phyloP scores from a whole-genome alignment of 2,329 filamentous ascomycete species.

The Fusarium tuaranense region DNA sequence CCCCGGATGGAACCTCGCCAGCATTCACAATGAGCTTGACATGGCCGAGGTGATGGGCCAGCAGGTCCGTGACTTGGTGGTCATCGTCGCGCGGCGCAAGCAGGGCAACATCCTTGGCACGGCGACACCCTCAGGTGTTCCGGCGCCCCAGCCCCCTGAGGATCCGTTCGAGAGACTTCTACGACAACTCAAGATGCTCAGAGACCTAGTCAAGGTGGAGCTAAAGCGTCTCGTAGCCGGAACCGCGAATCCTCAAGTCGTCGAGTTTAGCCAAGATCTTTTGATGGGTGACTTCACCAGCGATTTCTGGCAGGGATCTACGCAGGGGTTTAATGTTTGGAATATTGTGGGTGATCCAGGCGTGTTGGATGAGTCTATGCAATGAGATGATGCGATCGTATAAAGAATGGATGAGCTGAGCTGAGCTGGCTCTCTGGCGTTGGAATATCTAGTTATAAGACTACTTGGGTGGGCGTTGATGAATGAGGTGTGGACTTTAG shows the following conservation, averaged over 20 bases:
- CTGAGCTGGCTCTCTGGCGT: neutral
- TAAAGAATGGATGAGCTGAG: neutral
- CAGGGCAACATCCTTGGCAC: conserved; percentile 38
- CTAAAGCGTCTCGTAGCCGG: conserved; percentile 42
- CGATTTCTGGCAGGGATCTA: conserved; percentile 44
- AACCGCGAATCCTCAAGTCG: conserved; percentile 29
- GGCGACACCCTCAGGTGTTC: conserved; percentile 12
- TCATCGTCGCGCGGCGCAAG: conserved; percentile 47
- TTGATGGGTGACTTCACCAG: conserved; percentile 39
- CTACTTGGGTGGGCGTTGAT: neutral
- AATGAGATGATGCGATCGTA: neutral
- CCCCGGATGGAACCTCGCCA: conserved; percentile 59
- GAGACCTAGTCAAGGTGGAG: conserved; percentile 48
- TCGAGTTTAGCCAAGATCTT: conserved; percentile 38
- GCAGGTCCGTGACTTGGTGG: conserved; percentile 46
- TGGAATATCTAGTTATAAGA: conserved; percentile 3
- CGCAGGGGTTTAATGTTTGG: conserved; percentile 41
- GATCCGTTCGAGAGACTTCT: conserved; percentile 50
- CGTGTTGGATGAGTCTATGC: conserved; percentile 35
- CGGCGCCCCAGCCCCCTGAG: conserved; percentile 30
- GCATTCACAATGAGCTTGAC: conserved; percentile 52
- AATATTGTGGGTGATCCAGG: conserved; percentile 44
- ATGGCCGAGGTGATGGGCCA: conserved; percentile 41
- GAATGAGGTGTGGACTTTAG: neutral
- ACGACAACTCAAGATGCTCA: conserved; percentile 46